Evolutionary conservation across 2,329 filamentous ascomycete genomes (phyloP).

Genomic region (Byssochlamys sp.): DNA sequence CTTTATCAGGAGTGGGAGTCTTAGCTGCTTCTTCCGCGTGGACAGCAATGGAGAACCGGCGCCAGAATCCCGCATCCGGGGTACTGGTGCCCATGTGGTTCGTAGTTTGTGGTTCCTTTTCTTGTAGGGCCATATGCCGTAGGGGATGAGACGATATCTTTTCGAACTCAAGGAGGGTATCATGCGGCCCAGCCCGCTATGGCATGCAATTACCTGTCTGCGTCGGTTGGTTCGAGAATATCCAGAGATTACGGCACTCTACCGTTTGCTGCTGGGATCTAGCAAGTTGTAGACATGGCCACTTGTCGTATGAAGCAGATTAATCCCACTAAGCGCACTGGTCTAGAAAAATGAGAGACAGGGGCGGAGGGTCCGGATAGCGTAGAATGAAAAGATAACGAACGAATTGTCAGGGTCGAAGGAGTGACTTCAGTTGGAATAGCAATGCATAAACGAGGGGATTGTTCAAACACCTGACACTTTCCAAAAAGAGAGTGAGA

Average conservation of each 20-base stretch:
- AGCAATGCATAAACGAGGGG: background rate
- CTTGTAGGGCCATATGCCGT: background rate
- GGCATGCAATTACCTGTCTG: background rate
- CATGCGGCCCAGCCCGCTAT: background rate
- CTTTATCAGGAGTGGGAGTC: constrained; percentile 9
- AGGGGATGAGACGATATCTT: background rate
- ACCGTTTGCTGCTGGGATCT: background rate
- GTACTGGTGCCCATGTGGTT: constrained; percentile 11
- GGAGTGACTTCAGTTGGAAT: background rate
- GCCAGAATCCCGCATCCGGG: constrained; percentile 52
- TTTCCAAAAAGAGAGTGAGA: background rate
- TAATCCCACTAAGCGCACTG: background rate
- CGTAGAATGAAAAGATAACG: background rate
- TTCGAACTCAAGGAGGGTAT: background rate
- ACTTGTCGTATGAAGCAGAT: background rate
- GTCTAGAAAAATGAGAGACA: background rate
- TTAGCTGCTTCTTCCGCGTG: constrained; percentile 45
- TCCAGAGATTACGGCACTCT: background rate
- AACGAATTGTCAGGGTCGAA: background rate
- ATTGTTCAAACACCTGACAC: background rate
- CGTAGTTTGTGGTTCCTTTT: background rate
- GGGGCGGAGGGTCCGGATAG: background rate
- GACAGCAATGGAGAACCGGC: constrained; percentile 49
- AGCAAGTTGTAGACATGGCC: background rate
- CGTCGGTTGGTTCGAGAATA: background rate